phyloP scores from a whole-genome alignment of 768 basidiomycete genomes.

The Psilocybe tampanensis region DNA sequence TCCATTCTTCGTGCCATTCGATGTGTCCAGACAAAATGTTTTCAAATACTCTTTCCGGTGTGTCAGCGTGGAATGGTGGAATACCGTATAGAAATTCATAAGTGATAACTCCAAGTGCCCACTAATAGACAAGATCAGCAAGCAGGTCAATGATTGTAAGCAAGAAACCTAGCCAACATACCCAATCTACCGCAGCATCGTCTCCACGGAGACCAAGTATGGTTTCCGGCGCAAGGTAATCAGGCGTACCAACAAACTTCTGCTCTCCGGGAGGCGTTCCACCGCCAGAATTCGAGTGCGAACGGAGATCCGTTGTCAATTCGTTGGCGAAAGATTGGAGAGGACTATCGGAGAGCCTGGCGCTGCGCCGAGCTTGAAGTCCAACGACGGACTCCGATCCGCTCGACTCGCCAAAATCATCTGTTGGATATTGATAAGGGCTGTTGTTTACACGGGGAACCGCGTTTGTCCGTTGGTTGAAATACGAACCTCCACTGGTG shows the following conservation, averaged over 20 bases:
- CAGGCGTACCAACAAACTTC: slow-evolving; percentile 97
- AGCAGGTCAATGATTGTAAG: not conserved
- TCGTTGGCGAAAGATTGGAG: slow-evolving; percentile 87
- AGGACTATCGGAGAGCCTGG: slow-evolving; percentile 69
- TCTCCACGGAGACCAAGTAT: slow-evolving; percentile 95
- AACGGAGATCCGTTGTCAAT: slow-evolving; percentile 79
- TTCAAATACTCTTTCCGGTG: slow-evolving; percentile 96
- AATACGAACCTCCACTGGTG: slow-evolving; percentile 74
- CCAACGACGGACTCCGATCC: slow-evolving; percentile 74
- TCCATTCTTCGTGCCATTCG: slow-evolving; percentile 95
- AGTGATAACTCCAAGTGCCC: slow-evolving; percentile 97
- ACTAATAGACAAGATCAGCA: slow-evolving; percentile 50
- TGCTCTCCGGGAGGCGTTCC: slow-evolving; percentile 82
- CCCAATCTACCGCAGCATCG: slow-evolving; percentile 97
- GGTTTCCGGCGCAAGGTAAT: slow-evolving; percentile 95
- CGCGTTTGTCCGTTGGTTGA: slow-evolving; percentile 65
- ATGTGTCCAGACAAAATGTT: slow-evolving; percentile 94
- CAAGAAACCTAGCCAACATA: slow-evolving; percentile 33
- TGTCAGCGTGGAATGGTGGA: slow-evolving; percentile 97
- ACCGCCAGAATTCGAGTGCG: slow-evolving; percentile 67
- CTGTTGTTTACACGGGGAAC: slow-evolving; percentile 62
- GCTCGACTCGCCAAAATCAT: slow-evolving; percentile 87
- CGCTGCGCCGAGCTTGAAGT: slow-evolving; percentile 51
- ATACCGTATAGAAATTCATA: slow-evolving; percentile 98
- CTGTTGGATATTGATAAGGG: slow-evolving; percentile 70